Evolutionary conservation across 2,329 filamentous ascomycete species (phyloP), one percentile per base, ranked within the genome.

Genomic region (Sporothrix brasiliensis): DNA sequence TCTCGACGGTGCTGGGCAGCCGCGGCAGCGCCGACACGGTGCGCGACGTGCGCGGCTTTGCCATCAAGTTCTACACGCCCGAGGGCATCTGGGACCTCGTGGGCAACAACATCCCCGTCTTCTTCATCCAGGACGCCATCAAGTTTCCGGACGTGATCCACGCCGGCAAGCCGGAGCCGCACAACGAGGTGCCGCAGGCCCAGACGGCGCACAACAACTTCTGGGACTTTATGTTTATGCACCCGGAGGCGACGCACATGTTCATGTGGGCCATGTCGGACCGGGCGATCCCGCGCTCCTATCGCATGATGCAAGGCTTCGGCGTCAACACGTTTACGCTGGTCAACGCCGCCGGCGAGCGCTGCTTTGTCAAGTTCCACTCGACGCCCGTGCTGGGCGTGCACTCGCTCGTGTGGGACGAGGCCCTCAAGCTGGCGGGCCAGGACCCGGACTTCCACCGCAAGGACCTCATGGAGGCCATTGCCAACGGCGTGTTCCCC

Each of bases 261-360:
- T 91, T 87, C 74, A 88, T 92, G 83, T 94, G 91, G 91, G 82
- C 88, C 41, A 92, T 93, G 89, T 91, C 87, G 10, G 92, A 93
- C 77, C 85, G 91, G 39, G 84, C 84, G 0, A 92, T 92, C 70
- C 91, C 91, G 1, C 86, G 90, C 2, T 92, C 89, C 0, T 93
- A 85, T 79, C 88, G 92, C 30, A 93, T 93, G 91, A 93, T 94
- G 90, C 91, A 94, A 74, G 92, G 92, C 0, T 94, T 94, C 70
- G 91, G 92, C 69, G 92, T 94, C 74, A 93, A 94, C 79, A 94
- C 92, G 0, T 94, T 84, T 75, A 91, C 87, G 0, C 83, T 93
- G 2, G 82, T 84, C 72, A 93, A 93, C 72, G 85, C 84, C 30
- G 84, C 90, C 73, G 91, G 90, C 27, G 86, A 91, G 77, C 85